Evolutionary conservation across 257 asterid genomes (phyloP).

Genomic region (Mentha longifolia): DNA sequence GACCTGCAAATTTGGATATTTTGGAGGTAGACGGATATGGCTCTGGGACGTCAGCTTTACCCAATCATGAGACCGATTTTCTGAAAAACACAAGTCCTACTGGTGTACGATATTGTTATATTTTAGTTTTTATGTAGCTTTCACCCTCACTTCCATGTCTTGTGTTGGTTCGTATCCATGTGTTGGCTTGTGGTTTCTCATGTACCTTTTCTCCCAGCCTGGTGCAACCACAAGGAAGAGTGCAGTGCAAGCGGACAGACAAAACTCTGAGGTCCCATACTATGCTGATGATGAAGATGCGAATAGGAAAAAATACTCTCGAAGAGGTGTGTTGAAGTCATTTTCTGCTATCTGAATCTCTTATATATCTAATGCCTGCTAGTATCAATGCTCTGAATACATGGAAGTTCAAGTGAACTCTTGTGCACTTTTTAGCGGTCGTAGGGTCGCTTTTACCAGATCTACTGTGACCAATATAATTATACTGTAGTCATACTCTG

Average conservation of each 20-base stretch:
- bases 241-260: slow-evolving; percentile 72
- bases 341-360: slow-evolving; percentile 1
- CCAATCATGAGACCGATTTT: slow-evolving; percentile 64
- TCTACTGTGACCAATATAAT: neutral
- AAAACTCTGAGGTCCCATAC: slow-evolving; percentile 76
- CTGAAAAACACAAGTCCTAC: slow-evolving; percentile 66
- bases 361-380: neutral
- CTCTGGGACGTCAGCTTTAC: slow-evolving; percentile 59
- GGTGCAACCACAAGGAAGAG: slow-evolving; percentile 88
- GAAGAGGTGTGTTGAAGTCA: slow-evolving; percentile 61
- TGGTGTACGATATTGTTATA: slow-evolving; percentile 57
- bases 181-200: slow-evolving; percentile 28
- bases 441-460: slow-evolving; percentile 2
- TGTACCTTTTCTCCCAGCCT: slow-evolving; percentile 52
- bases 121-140: slow-evolving; percentile 15
- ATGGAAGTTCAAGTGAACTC: slow-evolving; percentile 1
- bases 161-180: slow-evolving; percentile 6
- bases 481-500: neutral
- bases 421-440: slow-evolving; percentile 10
- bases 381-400: neutral
- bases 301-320: slow-evolving; percentile 76
- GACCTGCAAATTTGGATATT: slow-evolving; percentile 56
- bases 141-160: neutral
- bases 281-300: slow-evolving; percentile 93
- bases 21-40: slow-evolving; percentile 67